phyloP scores from a whole-genome alignment of 140 eudicot genomes.

The Erigeron philadelphicus region DNA sequence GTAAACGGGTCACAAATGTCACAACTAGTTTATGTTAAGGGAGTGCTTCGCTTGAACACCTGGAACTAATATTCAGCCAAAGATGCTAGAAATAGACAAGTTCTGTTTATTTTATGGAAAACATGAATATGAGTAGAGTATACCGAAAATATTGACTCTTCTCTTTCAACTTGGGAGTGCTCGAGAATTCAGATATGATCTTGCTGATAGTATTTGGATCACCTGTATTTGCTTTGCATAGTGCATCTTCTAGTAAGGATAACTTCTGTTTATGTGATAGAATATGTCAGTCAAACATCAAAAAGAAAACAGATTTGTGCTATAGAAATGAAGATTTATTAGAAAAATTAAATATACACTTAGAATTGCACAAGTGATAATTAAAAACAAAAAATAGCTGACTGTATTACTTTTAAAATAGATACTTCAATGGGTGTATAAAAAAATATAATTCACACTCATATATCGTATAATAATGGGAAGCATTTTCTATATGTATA shows the following conservation, averaged over 20 bases:
- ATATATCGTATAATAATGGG: too few species aligned
- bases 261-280: conserved; percentile 49
- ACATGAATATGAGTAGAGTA: conserved; percentile 9
- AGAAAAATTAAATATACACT: not conserved
- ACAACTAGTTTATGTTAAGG: not conserved
- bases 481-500: not conserved
- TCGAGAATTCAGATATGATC: conserved; percentile 44
- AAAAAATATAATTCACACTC: not conserved
- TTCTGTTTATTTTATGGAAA: not conserved
- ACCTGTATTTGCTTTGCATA: conserved; percentile 43
- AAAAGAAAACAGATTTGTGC: not conserved
- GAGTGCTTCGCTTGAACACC: not conserved
- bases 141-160: conserved; percentile 62
- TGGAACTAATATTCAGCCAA: not conserved
- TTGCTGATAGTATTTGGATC: conserved; percentile 41
- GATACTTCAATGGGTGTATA: not conserved
- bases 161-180: conserved; percentile 60
- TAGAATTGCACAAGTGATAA: conserved; percentile 3
- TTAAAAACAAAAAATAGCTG: not conserved
- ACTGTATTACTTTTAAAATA: not conserved
- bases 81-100: not conserved
- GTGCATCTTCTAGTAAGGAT: conserved; percentile 51
- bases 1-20: too few species aligned
- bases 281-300: conserved; percentile 8
- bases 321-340: not conserved